Evolutionary conservation across 192 early-diverging fungal genomes (phyloP).

Genomic region (Coemansia sp.): DNA sequence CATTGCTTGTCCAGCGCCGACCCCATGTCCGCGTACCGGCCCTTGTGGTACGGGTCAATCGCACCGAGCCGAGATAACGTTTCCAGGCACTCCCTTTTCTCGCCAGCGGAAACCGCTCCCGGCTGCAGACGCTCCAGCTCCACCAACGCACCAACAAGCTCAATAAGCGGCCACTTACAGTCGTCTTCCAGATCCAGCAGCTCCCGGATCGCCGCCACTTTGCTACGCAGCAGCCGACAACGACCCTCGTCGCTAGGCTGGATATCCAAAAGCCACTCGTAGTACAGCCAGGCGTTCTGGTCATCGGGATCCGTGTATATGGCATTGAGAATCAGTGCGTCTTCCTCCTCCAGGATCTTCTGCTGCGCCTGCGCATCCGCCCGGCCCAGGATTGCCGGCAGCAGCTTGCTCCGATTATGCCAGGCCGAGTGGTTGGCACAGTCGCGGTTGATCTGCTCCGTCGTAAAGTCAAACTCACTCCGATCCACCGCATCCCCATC

Average conservation of each 20-base stretch:
- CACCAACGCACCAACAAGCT: conserved; percentile 19
- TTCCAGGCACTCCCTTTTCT: conserved; percentile 20
- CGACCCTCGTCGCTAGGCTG: conserved; percentile 26
- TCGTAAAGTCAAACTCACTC: conserved; percentile 83
- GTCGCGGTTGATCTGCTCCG: conserved; percentile 81
- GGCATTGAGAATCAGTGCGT: conserved; percentile 81
- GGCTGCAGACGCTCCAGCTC: conserved; percentile 18
- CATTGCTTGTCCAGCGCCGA: conserved; percentile 15
- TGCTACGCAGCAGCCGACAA: conserved; percentile 10
- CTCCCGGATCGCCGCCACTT: conserved; percentile 36
- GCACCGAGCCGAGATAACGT: conserved; percentile 10
- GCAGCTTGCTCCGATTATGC: conserved; percentile 87
- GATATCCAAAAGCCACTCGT: conserved; percentile 81
- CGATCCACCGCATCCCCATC: conserved; percentile 8
- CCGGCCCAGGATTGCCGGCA: conserved; percentile 39
- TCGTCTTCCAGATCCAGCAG: conserved; percentile 47
- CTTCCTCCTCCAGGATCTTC: conserved; percentile 52
- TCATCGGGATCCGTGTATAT: conserved; percentile 96
- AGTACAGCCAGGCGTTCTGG: conserved; percentile 96
- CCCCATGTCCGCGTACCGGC: conserved; percentile 29
- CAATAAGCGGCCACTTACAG: conserved; percentile 29
- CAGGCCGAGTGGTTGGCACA: conserved; percentile 99
- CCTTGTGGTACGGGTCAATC: conserved; percentile 26
- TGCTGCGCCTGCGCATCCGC: conserved; percentile 1
- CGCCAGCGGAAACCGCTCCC: conserved; percentile 1